phyloP scores from a whole-genome alignment of 106 monocot genomes.

The Amphibolis antarctica region DNA sequence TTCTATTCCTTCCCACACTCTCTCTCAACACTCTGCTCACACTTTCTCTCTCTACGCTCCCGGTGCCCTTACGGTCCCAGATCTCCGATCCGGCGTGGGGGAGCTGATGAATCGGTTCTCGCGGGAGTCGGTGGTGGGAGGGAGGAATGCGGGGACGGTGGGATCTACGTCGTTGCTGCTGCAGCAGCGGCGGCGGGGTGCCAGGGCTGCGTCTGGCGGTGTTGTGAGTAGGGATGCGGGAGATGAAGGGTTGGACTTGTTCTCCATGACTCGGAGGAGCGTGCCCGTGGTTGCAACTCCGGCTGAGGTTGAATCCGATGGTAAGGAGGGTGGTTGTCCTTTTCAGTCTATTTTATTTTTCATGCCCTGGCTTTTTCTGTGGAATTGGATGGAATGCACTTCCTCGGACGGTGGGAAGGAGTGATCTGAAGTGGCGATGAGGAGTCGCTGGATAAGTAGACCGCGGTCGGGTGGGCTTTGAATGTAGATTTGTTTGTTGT shows the following conservation, averaged over 20 bases:
- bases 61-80: not conserved
- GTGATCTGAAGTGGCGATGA: not conserved
- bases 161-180: slow-evolving; percentile 1
- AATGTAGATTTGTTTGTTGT: not conserved
- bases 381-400: not conserved
- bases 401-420: not conserved
- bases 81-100: not conserved
- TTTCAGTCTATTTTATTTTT: not conserved
- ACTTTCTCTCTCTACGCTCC: not conserved
- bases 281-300: not conserved
- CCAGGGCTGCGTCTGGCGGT: not conserved
- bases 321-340: slow-evolving; percentile 4
- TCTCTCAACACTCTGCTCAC: not conserved
- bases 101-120: slow-evolving; percentile 5
- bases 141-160: slow-evolving; percentile 1
- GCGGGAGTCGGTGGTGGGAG: slow-evolving; percentile 2
- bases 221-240: not conserved
- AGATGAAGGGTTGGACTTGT: slow-evolving; percentile 23
- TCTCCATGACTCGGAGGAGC: slow-evolving; percentile 14
- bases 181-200: slow-evolving; percentile 13
- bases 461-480: not conserved
- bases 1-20: not conserved
- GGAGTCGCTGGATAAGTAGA: not conserved
- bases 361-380: not conserved
- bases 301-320: slow-evolving; percentile 7